Evolutionary conservation across 2,329 filamentous ascomycete species (phyloP).

Genomic region (Ophiostoma populinum): DNA sequence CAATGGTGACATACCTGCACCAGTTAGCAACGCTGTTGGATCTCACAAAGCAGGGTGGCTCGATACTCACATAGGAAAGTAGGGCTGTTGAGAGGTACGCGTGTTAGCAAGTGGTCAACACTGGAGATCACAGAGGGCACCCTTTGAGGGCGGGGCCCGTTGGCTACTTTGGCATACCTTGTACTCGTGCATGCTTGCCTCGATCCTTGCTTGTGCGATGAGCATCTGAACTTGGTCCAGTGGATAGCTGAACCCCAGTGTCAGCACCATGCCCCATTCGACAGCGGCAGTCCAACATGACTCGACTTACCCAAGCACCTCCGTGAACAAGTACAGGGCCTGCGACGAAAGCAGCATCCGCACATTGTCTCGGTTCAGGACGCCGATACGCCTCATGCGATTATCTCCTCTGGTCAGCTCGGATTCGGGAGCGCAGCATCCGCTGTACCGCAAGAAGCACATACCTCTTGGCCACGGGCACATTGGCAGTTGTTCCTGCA

Average conservation of each 20-base stretch:
- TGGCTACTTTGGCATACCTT: conserved; percentile 29
- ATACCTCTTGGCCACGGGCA: conserved; percentile 52
- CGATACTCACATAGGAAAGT: too few species aligned
- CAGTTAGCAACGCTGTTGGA: too few species aligned
- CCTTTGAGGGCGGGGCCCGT: neutral
- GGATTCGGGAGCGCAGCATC: too few species aligned
- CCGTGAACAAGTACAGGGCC: conserved; percentile 38
- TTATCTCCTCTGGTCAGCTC: too few species aligned
- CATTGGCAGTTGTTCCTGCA: conserved; percentile 49
- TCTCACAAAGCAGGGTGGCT: too few species aligned
- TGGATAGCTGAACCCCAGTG: too few species aligned
- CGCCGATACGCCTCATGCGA: conserved; percentile 34
- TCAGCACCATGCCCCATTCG: too few species aligned
- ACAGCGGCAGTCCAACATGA: neutral
- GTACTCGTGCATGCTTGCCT: conserved; percentile 34
- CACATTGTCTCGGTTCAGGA: conserved; percentile 35
- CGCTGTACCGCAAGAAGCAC: conserved; percentile 12
- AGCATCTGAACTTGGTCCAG: conserved; percentile 39
- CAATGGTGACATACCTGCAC: too few species aligned
- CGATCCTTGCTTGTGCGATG: conserved; percentile 35
- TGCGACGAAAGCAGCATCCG: conserved; percentile 35
- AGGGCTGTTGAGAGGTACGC: too few species aligned
- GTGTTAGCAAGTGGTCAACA: neutral
- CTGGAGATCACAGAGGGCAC: neutral
- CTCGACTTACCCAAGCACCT: conserved; percentile 26